A percentile compares a stretch with the other conserved stretches of the same genome.
These are phyloP conservation scores for Fusarium praegraminearum DNA, from an alignment of 2,329 filamentous ascomycete genomes.

Conservation along the genomic window DNA sequence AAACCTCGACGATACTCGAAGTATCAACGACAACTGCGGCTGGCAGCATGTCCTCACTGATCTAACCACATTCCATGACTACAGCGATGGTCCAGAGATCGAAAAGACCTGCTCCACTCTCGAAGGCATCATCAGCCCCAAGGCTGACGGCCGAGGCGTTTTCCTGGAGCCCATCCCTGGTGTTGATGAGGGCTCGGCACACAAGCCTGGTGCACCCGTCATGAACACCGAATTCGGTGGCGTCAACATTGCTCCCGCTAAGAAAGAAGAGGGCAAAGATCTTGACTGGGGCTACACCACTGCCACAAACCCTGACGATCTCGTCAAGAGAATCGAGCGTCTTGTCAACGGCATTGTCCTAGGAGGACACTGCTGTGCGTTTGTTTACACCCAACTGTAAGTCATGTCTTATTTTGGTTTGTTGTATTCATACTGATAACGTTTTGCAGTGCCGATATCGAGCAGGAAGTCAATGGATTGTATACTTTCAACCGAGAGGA, in stretches of 20 bases:
- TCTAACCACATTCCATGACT: conserved; percentile 76
- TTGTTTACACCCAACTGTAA: conserved; percentile 76
- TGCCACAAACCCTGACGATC: conserved; percentile 68
- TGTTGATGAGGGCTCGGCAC: conserved; percentile 62
- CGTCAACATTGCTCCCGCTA: conserved; percentile 70
- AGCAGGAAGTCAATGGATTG: conserved; percentile 76
- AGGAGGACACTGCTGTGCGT: conserved; percentile 68
- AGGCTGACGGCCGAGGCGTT: conserved; percentile 63
- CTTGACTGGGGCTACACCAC: conserved; percentile 77
- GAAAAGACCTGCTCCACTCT: conserved; percentile 65
- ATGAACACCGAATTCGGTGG: conserved; percentile 77
- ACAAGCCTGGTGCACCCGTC: conserved; percentile 67
- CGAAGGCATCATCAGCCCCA: conserved; percentile 64
- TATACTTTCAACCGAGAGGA: conserved; percentile 72
- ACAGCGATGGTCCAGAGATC: conserved; percentile 68
- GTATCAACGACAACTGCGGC: conserved; percentile 78
- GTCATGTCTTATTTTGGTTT: conserved; percentile 43
- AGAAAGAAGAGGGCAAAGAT: conserved; percentile 54
- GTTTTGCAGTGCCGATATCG: conserved; percentile 64
- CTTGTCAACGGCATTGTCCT: conserved; percentile 69
- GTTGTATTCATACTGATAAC: conserved; percentile 16
- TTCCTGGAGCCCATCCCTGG: conserved; percentile 63
- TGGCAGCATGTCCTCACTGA: conserved; percentile 77
- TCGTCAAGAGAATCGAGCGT: conserved; percentile 68
- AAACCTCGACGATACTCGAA: conserved; percentile 70